Base-by-base conservation (phyloP, 495 filamentous ascomycete species). In the Glutinoglossum americanum region DNA sequence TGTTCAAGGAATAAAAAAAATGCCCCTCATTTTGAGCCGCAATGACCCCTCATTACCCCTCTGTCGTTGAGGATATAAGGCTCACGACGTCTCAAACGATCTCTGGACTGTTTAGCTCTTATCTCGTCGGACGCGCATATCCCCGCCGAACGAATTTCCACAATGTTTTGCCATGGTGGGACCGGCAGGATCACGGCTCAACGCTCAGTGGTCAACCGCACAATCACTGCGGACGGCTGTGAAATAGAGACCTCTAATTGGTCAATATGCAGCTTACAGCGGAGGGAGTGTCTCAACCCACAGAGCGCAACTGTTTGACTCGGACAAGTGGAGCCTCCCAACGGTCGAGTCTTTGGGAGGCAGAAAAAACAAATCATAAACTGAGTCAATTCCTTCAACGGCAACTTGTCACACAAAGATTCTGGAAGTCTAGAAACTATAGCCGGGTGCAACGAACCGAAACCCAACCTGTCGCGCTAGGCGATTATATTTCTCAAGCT, bases 11-110 rank as follows among this genome's bases (percentile, higher is more conserved):
- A 19, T 17, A n/a, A 27, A 28, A 53, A 53, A 28, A 53, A 53
- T 53, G 49, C 49, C 49, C 49, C 49, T 53, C 49, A 53, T 53
- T 53, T 53, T 53, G 28, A 53, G 49, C 49, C 49, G 23, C 49
- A 53, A 53, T 19, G 26, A 53, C 49, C 49, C 49, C 49, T 53
- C 49, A 53, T 53, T 53, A 28, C 49, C 21, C 23, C 49, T 28
- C 49, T 28, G 23, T 25, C 26, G 21, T 10, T 10, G 47, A 13
- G 47, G 47, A 53, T 53, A 53, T 15, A 32, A 32, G 49, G 23
- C 25, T 17, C 23, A 7, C 17, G 25, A 30, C 13, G 49, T 27
- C 49, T 21, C n/a, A 23, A 21, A 13, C 49, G 26, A 25, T 53
- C 13, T 53, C 49, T 30, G 5, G 21, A 30, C 15, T 1, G 17